A percentile compares a stretch with the other conserved stretches of the same genome.
phyloP scores from a whole-genome alignment of 306 rosid genomes.

The Crataegus laevigata region DNA sequence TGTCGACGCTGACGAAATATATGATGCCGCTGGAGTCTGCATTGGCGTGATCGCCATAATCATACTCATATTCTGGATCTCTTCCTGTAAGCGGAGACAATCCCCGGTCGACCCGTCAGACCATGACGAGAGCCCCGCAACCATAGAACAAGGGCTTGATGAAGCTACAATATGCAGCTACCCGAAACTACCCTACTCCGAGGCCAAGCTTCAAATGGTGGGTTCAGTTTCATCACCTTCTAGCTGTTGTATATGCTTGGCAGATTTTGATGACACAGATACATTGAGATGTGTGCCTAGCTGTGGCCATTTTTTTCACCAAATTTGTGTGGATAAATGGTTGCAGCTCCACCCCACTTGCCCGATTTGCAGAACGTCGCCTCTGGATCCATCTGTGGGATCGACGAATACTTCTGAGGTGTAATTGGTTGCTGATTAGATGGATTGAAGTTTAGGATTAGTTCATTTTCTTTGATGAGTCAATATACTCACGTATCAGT shows the following conservation, averaged over 20 bases:
- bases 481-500: neutral
- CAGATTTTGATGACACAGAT: slow-evolving; percentile 3
- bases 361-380: slow-evolving; percentile 10
- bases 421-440: neutral
- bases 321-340: slow-evolving; percentile 12
- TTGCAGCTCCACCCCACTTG: slow-evolving; percentile 13
- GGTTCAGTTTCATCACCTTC: neutral
- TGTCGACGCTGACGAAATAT: neutral
- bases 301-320: slow-evolving; percentile 16
- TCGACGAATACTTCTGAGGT: neutral
- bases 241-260: slow-evolving; percentile 5
- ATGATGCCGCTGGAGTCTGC: slow-evolving; percentile 1
- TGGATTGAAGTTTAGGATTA: neutral
- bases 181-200: slow-evolving; percentile 7
- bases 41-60: neutral
- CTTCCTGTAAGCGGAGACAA: slow-evolving; percentile 3
- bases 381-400: neutral
- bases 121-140: neutral
- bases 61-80: neutral
- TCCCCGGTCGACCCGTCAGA: neutral
- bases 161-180: slow-evolving; percentile 2
- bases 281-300: slow-evolving; percentile 3
- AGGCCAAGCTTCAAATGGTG: neutral
- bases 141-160: neutral
- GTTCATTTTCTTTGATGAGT: neutral